These are phyloP conservation scores for Penicillium occitanis DNA, from an alignment of 2,329 filamentous ascomycete genomes.

Conservation along the genomic window DNA sequence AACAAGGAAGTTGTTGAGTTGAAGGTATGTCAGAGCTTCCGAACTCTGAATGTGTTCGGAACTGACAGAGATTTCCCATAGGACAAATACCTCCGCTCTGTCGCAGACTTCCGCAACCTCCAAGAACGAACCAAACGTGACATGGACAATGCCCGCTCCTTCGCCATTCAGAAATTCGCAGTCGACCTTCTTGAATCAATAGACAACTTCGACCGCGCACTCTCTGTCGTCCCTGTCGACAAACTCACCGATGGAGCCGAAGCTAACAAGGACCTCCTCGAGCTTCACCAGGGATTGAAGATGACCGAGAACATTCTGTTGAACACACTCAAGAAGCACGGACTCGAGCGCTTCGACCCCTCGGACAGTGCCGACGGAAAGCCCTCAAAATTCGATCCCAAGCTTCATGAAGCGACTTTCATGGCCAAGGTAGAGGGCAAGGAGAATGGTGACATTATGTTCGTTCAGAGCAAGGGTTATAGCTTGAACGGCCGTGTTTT, in stretches of 20 bases:
- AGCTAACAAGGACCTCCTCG: constrained; percentile 68
- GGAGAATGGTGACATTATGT: constrained; percentile 86
- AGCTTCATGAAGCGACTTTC: constrained; percentile 94
- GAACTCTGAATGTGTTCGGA: neutral
- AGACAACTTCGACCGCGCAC: constrained; percentile 94
- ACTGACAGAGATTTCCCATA: constrained; percentile 39
- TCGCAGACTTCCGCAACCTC: constrained; percentile 97
- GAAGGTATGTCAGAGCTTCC: constrained; percentile 62
- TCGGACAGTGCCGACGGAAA: constrained; percentile 49
- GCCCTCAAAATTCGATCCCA: constrained; percentile 89
- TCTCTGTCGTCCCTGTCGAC: constrained; percentile 72
- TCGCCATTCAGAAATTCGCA: constrained; percentile 91
- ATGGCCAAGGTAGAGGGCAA: constrained; percentile 84
- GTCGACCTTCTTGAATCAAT: constrained; percentile 92
- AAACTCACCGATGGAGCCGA: constrained; percentile 62
- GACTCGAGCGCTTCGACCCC: constrained; percentile 84
- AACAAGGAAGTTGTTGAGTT: constrained; percentile 73
- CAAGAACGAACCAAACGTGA: constrained; percentile 93
- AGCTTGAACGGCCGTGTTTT: constrained; percentile 85
- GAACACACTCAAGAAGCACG: constrained; percentile 87
- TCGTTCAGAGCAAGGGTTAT: constrained; percentile 94
- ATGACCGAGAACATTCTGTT: constrained; percentile 93
- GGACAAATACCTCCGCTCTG: constrained; percentile 92
- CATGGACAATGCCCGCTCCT: constrained; percentile 81
- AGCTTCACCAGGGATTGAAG: constrained; percentile 83